Conservation (phyloP, 2,329 filamentous ascomycete genomes). For the Polytolypa hystricis region DNA sequence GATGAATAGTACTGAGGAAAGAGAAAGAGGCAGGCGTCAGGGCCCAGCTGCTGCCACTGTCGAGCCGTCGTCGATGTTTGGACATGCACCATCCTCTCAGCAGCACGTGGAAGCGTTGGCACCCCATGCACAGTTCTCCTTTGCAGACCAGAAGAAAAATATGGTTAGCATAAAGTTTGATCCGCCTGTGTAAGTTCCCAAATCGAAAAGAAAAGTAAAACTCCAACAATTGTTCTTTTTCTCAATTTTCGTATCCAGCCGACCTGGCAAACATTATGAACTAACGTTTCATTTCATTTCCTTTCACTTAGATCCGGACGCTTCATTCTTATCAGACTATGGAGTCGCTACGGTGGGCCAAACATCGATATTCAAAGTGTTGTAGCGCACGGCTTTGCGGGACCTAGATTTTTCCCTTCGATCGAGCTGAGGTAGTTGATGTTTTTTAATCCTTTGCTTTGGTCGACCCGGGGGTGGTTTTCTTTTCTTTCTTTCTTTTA, state of each 20-base stretch:
- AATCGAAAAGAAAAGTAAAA: no score
- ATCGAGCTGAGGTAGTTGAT: conserved; percentile 44
- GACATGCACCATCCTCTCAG: background rate
- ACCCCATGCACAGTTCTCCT: conserved; percentile 72
- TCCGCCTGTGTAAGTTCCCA: conserved; percentile 31
- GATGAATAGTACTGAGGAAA: conserved; percentile 10
- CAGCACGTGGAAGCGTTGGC: conserved; percentile 43
- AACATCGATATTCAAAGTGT: conserved; percentile 90
- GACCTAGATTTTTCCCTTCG: conserved; percentile 71
- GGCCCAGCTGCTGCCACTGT: conserved; percentile 18
- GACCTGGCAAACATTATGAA: conserved; percentile 4
- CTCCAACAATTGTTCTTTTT: no score
- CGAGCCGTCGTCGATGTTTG: conserved; percentile 14
- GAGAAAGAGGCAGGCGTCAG: conserved; percentile 14
- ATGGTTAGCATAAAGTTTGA: conserved; percentile 75
- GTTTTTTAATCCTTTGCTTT: background rate
- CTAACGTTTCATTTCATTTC: conserved; percentile 8
- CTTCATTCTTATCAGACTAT: conserved; percentile 82
- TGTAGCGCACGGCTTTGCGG: conserved; percentile 71
- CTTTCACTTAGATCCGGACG: conserved; percentile 50
- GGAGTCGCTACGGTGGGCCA: conserved; percentile 61
- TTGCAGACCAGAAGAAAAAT: conserved; percentile 69
- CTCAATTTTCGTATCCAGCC: conserved; percentile 1
- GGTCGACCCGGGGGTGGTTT: no score
- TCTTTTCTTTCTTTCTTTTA: no score